Percentiles rank a stretch among this genome's conserved stretches.
These are phyloP conservation scores for Ochromonas danica DNA, from an alignment of 108 stramenopile species.

Conservation along the genomic window DNA sequence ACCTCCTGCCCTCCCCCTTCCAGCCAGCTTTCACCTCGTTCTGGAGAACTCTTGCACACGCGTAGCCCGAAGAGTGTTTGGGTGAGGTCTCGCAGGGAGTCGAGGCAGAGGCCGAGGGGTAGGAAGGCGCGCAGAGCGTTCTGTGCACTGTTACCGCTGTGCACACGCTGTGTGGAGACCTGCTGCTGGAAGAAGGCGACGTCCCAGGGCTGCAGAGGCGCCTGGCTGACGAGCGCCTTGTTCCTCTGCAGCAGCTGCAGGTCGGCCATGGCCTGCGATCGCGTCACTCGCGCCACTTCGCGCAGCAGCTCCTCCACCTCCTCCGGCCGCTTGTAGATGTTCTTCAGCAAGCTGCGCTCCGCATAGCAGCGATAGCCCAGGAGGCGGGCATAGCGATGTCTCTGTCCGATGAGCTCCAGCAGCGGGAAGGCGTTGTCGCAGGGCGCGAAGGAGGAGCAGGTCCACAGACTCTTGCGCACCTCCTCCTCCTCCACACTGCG, in stretches of 20 bases:
- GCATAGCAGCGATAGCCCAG: slow-evolving; percentile 72
- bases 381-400: slow-evolving; percentile 63
- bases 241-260: slow-evolving; percentile 12
- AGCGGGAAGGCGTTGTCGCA: slow-evolving; percentile 70
- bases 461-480: slow-evolving; percentile 60
- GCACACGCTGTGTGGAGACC: not conserved
- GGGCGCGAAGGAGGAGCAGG: slow-evolving; percentile 36
- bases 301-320: slow-evolving; percentile 21
- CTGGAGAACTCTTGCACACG: slow-evolving; percentile 67
- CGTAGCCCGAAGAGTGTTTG: slow-evolving; percentile 69
- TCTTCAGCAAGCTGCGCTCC: slow-evolving; percentile 68
- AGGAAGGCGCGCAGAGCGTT: slow-evolving; percentile 60
- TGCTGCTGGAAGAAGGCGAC: slow-evolving; percentile 58
- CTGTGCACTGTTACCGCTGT: too few species aligned
- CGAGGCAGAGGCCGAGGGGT: slow-evolving; percentile 68
- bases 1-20: slow-evolving; percentile 39
- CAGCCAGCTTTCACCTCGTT: slow-evolving; percentile 72
- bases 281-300: not conserved
- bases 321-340: slow-evolving; percentile 65
- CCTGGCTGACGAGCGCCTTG: not conserved
- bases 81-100: slow-evolving; percentile 67
- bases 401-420: slow-evolving; percentile 61
- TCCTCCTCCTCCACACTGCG: slow-evolving; percentile 71
- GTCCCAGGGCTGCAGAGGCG: slow-evolving; percentile 76
- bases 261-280: slow-evolving; percentile 39